Evolutionary conservation across 73 alveolate species (phyloP), one percentile per base, ranked within the genome.

Genomic region (Durusdinium trenchii): DNA sequence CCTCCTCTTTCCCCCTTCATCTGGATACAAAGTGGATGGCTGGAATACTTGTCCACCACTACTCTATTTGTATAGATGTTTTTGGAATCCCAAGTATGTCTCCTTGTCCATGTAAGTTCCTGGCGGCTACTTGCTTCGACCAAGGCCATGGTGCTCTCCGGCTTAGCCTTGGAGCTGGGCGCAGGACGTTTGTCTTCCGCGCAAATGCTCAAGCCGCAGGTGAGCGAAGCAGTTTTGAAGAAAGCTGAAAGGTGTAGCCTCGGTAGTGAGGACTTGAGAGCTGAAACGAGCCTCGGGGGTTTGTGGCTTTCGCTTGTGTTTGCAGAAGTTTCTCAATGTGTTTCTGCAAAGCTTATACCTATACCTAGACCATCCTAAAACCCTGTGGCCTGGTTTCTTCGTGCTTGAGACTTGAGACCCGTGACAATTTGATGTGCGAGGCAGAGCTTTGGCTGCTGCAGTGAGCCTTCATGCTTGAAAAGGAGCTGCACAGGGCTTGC

Each of bases 181-280:
- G 98, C 98, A 0, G 98, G 98, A 40, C 98, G 98, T 46, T 76
- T 91, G 75, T 91, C 98, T 47, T 91, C 98, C 46, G 98, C 98
- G 26, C 75, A 91, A 76, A 91, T 91, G 98, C 46, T 91, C 51
- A 91, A 91, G 45, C 98, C 98, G 6, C 98, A 91, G 98, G 98
- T 89, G 52, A 16, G 86, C 42, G 82, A 43, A 42, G 50, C 51
- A 52, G 50, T 14, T 46, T 3, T 48, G 91, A 43, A 20, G 92
- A 36, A 40, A 35, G 40, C 81, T 67, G 38, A 18, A 35, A 30
- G 38, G 23, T 46, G 47, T 1, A 36, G 76, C 76, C 6, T 62
- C 76, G 30, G 76, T 62, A 32, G 76, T 32, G 35, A 14, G 40
- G 76, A 0, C 18, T 62, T 62, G 38, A 36, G 76, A 62, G 35